Evolutionary conservation across 371 early-diverging fungal genomes (phyloP), one percentile per base, ranked within the genome.

Genomic region (Syncephalastrum monosporum): DNA sequence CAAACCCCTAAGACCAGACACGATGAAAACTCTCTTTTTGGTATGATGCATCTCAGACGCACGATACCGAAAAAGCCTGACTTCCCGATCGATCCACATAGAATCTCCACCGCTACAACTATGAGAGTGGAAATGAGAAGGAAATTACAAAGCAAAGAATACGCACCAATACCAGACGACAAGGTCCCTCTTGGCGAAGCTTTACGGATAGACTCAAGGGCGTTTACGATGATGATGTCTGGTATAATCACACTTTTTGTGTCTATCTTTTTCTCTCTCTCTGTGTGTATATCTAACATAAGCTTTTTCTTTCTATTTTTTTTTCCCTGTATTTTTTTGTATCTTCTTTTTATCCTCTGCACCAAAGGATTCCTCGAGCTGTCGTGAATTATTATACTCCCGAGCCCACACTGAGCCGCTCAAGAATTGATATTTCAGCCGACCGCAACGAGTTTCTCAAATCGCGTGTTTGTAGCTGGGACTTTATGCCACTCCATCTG

Each of bases 401-500:
- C 3, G 48, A 56, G 15, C 56, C 53, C 41, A 33, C 41, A 8
- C 17, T 58, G 42, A 50, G 41, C 19, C 53, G 46, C 19, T 48
- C 57, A 25, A 5, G 38, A 10, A 33, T 33, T 33, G 8, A 33
- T 3, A 10, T 33, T 33, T 33, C 38, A 10, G 38, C 38, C 12
- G 38, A 33, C 38, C 38, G 38, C 38, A 33, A 33, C 38, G 60
- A 56, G 16, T 48, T 64, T 51, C 65, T 82, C 3, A 68, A 64
- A 50, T 53, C 54, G 27, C 68, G 70, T 49, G 60, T 86, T 3
- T 68, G 82, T 21, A 83, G 82, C 42, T 87, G 88, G 88, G 79
- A 82, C 27, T 85, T 85, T 63, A 65, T 71, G 52, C 82, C 88
- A 8, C 73, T 82, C 51, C 80, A 84, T 51, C 56, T 86, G 17